Evolutionary conservation across 306 rosid genomes (phyloP).

Genomic region (Carpinus viminea): DNA sequence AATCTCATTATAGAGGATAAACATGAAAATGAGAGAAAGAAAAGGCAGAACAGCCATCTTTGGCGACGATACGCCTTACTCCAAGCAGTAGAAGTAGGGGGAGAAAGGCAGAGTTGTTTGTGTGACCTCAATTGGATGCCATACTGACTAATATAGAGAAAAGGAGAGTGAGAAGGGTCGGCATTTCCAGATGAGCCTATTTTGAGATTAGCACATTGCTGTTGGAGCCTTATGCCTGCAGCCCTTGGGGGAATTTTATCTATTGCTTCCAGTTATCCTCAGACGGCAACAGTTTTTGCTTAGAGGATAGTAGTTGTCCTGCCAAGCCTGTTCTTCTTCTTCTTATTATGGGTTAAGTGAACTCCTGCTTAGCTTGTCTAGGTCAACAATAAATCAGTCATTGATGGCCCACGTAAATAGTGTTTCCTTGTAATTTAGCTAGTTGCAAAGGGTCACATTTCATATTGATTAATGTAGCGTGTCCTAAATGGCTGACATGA

Average conservation of each 20-base stretch:
- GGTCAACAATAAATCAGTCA: not conserved
- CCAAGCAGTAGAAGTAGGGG: not conserved
- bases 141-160: not conserved
- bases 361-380: no score
- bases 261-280: not conserved
- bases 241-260: not conserved
- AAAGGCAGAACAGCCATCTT: conserved; percentile 44
- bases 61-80: conserved; percentile 21
- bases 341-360: not conserved
- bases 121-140: not conserved
- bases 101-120: not conserved
- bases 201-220: not conserved
- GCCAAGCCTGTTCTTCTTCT: not conserved
- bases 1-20: conserved; percentile 31
- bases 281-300: conserved; percentile 18
- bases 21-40: conserved; percentile 35
- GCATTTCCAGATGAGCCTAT: not conserved
- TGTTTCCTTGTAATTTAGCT: not conserved
- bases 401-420: not conserved
- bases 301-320: not conserved
- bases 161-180: not conserved
- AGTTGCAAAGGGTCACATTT: not conserved
- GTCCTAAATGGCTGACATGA: no score
- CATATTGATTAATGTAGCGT: no score
- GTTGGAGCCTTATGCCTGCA: conserved; percentile 18